Evolutionary conservation across 1,284 basidiomycete genomes (phyloP), one percentile per base, ranked within the genome.

Genomic region (Neolentinus lepideus): DNA sequence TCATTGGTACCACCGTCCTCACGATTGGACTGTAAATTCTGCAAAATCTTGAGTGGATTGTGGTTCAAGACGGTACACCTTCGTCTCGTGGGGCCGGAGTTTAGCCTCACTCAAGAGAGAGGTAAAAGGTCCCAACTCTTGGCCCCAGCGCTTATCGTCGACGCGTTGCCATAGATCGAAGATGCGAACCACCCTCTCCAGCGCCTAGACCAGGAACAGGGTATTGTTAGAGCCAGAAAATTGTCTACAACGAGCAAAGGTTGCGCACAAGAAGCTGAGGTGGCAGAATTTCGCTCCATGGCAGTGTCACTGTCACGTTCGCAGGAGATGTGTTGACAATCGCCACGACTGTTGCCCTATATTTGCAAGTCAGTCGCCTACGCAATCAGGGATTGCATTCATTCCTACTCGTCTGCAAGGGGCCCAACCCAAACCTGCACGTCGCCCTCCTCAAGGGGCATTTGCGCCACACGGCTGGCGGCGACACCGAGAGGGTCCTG

Each of bases 281-380:
- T 43, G 47, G 27, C 59, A 71, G 73, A 31, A 68, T 66, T 56
- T 74, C 71, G 3, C 57, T 57, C 53, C 73, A 67, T 19, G 64
- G 58, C 48, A 72, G 57, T 56, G 67, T 60, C n/a, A 69, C 62
- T 1, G 64, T 70, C 51, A 71, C 67, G 24, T 61, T 56, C 25
- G 65, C 58, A 3, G 69, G 66, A 1, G 69, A 67, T 3, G 71
- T 71, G 60, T 74, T 74, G 50, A 73, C 55, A 1, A 74, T 61
- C 9, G 71, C 72, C 51, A 72, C 65, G 21, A 71, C 69, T 54
- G 64, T 67, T 46, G 58, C 55, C 59, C 68, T 68, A 45, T 8
- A 35, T 9, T 25, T 10, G n/a, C 19, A 36, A n/a, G 25, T 51
- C 27, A 46, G 35, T 24, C 2, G 33, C 51, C 22, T 24, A 22